phyloP scores from a whole-genome alignment of 2,329 filamentous ascomycete genomes.

The Chrysosphaeria jannelii region DNA sequence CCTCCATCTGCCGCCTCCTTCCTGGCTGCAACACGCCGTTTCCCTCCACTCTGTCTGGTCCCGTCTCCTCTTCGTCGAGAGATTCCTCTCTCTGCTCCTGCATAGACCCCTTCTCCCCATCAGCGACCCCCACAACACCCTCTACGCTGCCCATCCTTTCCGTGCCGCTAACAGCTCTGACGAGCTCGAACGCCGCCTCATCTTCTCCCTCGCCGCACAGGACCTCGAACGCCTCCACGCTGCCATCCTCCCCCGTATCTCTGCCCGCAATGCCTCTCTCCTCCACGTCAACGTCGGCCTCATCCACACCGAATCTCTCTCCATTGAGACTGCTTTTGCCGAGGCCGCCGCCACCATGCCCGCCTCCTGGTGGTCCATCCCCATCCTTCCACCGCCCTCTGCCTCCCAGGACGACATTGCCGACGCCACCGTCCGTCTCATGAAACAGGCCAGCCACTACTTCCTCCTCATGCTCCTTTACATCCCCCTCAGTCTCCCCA shows the following conservation, averaged over 20 bases:
- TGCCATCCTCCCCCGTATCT: constrained; percentile 9
- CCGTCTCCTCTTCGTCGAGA: constrained; percentile 12
- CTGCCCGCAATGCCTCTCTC: constrained; percentile 9
- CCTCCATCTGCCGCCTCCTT: neutral
- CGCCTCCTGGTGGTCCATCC: constrained; percentile 2
- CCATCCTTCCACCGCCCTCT: too few relatives aligned
- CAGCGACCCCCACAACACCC: constrained; percentile 3
- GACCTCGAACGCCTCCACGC: constrained; percentile 9
- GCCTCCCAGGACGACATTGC: constrained; percentile 2
- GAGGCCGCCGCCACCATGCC: too few relatives aligned
- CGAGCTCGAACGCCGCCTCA: constrained; percentile 4
- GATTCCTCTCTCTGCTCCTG: constrained; percentile 14
- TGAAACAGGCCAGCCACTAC: constrained; percentile 12
- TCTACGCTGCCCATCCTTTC: neutral
- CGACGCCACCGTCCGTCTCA: constrained; percentile 6
- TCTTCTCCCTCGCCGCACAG: constrained; percentile 4
- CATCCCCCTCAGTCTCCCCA: too few relatives aligned
- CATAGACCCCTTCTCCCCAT: constrained; percentile 11
- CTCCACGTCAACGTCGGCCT: too few relatives aligned
- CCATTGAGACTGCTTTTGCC: too few relatives aligned
- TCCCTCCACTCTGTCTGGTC: constrained; percentile 12
- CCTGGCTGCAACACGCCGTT: constrained; percentile 5
- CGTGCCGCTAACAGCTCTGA: constrained; percentile 6
- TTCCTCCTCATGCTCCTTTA: neutral
- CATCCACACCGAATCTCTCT: too few relatives aligned